Evolutionary conservation across 1,139 yeast species (phyloP).

Genomic region (Scheffersomyces stambukii): DNA sequence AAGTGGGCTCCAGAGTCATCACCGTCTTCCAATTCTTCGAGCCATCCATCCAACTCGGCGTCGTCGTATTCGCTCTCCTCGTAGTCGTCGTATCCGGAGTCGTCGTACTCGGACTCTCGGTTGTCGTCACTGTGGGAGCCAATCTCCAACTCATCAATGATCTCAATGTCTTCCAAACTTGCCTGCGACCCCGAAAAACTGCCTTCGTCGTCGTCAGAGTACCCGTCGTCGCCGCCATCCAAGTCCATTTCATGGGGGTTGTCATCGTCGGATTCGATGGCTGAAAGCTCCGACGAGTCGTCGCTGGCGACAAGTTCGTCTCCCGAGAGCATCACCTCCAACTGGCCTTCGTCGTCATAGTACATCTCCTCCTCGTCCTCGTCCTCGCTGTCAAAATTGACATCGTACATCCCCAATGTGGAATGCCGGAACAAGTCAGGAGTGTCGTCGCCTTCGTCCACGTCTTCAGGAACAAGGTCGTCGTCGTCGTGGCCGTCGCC

Average conservation of each 20-base stretch:
- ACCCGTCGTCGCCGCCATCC: conserved; percentile 15
- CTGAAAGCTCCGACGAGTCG: conserved; percentile 23
- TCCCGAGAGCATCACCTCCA: conserved; percentile 31
- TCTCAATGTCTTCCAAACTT: conserved; percentile 35
- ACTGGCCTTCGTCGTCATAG: conserved; percentile 19
- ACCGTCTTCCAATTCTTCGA: conserved; percentile 36
- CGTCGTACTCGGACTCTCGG: conserved; percentile 27
- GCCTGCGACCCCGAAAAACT: conserved; percentile 17
- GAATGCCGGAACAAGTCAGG: conserved; percentile 85
- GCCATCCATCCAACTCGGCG: conserved; percentile 43
- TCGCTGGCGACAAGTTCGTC: conserved; percentile 24
- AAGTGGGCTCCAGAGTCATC: conserved; percentile 13
- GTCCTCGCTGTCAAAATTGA: conserved; percentile 67
- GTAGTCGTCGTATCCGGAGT: conserved; percentile 28
- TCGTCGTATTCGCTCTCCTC: conserved; percentile 34
- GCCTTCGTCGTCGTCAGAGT: conserved; percentile 17
- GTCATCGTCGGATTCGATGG: conserved; percentile 23
- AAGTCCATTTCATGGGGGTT: conserved; percentile 17
- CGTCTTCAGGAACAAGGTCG: conserved; percentile 49
- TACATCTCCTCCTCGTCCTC: conserved; percentile 25
- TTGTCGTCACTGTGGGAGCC: conserved; percentile 16
- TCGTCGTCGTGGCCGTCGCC: conserved; percentile 22
- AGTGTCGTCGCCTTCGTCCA: conserved; percentile 70
- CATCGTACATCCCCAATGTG: conserved; percentile 91
- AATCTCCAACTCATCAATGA: conserved; percentile 39